Conservation (phyloP, 495 filamentous ascomycete genomes). For the Daldinia concentrica region DNA sequence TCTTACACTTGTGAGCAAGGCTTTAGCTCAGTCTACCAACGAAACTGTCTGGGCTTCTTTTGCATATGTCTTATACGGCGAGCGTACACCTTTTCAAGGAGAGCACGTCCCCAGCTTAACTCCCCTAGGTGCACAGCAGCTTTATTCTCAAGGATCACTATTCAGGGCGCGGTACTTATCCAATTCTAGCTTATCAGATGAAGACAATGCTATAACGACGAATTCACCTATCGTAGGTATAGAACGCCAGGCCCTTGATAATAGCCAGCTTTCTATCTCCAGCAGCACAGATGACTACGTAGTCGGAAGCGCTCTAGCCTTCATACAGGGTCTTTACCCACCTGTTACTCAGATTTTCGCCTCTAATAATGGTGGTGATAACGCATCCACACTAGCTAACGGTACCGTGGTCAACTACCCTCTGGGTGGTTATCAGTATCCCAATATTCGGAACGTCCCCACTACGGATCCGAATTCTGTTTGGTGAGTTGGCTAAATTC, state of each 20-base stretch:
- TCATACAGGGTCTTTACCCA: conserved; percentile 57
- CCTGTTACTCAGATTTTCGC: conserved; percentile 44
- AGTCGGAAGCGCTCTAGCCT: conserved; percentile 49
- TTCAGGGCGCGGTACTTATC: conserved; percentile 52
- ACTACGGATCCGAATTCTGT: conserved; percentile 47
- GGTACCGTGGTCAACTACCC: conserved; percentile 50
- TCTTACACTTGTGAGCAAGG: conserved; percentile 18
- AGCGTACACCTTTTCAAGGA: conserved; percentile 49
- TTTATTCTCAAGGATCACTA: conserved; percentile 48
- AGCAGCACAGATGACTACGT: conserved; percentile 49
- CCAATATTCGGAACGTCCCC: conserved; percentile 46
- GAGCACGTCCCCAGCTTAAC: conserved; percentile 44
- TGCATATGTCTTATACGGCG: conserved; percentile 53
- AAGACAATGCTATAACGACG: conserved; percentile 37
- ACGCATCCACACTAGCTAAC: conserved; percentile 44
- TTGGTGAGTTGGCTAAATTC: conserved; percentile 42
- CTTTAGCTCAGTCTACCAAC: conserved; percentile 43
- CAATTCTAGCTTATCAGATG: conserved; percentile 25
- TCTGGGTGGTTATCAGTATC: conserved; percentile 55
- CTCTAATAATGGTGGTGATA: conserved; percentile 44
- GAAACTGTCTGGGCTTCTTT: conserved; percentile 57
- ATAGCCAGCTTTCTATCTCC: conserved; percentile 48
- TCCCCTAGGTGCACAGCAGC: conserved; percentile 53
- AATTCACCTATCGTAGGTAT: conserved; percentile 49
- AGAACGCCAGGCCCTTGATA: conserved; percentile 49